A percentile compares a stretch with the other conserved stretches of the same genome.
These are phyloP conservation scores for Brassica juncea DNA, from an alignment of 345 rosid species.

Conservation along the genomic window DNA sequence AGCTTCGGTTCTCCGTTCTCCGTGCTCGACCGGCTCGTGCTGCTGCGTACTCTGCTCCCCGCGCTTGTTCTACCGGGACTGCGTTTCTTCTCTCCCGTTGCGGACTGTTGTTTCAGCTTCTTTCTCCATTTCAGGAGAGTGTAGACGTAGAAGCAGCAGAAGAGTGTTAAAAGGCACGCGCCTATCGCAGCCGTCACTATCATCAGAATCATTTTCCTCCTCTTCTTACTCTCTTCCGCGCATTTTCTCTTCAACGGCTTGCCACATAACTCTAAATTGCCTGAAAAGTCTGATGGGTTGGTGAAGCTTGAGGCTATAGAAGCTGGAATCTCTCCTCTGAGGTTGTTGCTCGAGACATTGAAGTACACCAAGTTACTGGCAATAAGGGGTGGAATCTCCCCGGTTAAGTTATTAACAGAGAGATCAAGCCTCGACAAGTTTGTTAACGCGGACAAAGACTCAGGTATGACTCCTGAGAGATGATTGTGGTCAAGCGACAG, in stretches of 20 bases:
- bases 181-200: conserved; percentile 59
- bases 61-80: conserved; percentile 87
- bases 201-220: conserved; percentile 59
- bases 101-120: conserved; percentile 62
- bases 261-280: conserved; percentile 68
- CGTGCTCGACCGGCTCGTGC: conserved; percentile 56
- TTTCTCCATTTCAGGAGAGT: conserved; percentile 85
- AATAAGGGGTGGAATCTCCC: conserved; percentile 63
- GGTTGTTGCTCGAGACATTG: conserved; percentile 73
- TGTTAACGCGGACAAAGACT: conserved; percentile 54
- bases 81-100: conserved; percentile 76
- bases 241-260: conserved; percentile 63
- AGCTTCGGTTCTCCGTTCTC: conserved; percentile 90
- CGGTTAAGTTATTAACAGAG: conserved; percentile 74
- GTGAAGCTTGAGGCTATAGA: conserved; percentile 59
- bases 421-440: conserved; percentile 68
- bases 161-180: conserved; percentile 59
- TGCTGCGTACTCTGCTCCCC: conserved; percentile 78
- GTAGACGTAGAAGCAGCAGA: conserved; percentile 84
- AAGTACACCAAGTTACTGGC: conserved; percentile 52
- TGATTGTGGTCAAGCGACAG: conserved; percentile 63
- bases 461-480: conserved; percentile 72
- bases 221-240: conserved; percentile 50
- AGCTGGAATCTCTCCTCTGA: conserved; percentile 72
- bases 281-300: conserved; percentile 58